These are phyloP conservation scores for Aureobasidium sp. DNA, from an alignment of 2,329 filamentous ascomycete species.

Conservation along the genomic window DNA sequence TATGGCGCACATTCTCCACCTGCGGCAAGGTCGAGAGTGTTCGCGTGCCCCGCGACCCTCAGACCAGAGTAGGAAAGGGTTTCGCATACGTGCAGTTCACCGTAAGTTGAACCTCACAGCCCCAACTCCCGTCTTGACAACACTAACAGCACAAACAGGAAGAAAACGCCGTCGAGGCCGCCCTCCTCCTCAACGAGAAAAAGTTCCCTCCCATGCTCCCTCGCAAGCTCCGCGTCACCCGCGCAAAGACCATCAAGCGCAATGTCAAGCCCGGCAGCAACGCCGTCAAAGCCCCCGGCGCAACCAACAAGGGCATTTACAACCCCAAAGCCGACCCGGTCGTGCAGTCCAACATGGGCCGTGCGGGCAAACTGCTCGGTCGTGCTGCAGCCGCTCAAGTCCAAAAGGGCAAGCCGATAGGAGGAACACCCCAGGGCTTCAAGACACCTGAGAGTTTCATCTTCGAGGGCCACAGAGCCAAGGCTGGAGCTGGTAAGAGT, in stretches of 20 bases:
- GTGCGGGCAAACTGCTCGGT: conserved; percentile 65
- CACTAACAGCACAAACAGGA: conserved; percentile 38
- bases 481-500: conserved; percentile 53
- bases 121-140: background rate
- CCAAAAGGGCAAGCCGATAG: background rate
- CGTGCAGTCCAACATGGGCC: conserved; percentile 62
- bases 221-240: conserved; percentile 71
- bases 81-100: conserved; percentile 97
- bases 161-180: conserved; percentile 80
- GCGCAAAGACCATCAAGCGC: conserved; percentile 63
- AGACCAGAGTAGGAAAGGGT: conserved; percentile 89
- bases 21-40: conserved; percentile 85
- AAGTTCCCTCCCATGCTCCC: conserved; percentile 93
- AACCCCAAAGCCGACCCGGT: conserved; percentile 61
- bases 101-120: conserved; percentile 4
- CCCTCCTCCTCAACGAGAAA: conserved; percentile 78
- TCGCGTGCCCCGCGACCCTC: conserved; percentile 78
- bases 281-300: conserved; percentile 14
- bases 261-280: conserved; percentile 29
- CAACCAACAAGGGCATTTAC: conserved; percentile 36
- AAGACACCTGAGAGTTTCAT: conserved; percentile 61
- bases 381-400: conserved; percentile 47
- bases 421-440: conserved; percentile 24
- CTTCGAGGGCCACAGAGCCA: conserved; percentile 75
- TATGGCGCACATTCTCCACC: conserved; percentile 73